Conservation (phyloP, 179 eudicot species). For the Spergularia azorica region DNA sequence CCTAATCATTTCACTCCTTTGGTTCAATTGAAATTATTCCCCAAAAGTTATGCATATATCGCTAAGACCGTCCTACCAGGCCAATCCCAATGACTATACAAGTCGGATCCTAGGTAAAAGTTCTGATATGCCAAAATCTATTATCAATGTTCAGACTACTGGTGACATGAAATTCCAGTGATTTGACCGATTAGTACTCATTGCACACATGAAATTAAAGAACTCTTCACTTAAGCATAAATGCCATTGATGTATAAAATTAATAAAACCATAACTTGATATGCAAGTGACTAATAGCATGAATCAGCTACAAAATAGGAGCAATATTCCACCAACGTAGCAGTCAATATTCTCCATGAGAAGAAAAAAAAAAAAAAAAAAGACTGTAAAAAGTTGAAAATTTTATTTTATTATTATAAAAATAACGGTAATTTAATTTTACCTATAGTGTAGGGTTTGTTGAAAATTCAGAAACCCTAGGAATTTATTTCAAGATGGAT, state of each 20-base stretch:
- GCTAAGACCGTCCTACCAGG: too few relatives aligned
- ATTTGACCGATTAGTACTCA: too few relatives aligned
- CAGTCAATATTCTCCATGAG: neutral
- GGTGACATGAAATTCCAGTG: too few relatives aligned
- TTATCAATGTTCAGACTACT: neutral
- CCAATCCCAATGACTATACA: too few relatives aligned
- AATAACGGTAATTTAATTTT: neutral
- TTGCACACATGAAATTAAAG: too few relatives aligned
- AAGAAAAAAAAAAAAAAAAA: neutral
- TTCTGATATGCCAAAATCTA: neutral
- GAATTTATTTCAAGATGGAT: constrained; percentile 48
- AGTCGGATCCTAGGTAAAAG: too few relatives aligned
- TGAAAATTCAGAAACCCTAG: constrained; percentile 28
- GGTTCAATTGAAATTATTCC: too few relatives aligned
- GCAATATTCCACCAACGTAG: neutral
- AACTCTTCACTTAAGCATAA: neutral
- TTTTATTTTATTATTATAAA: neutral
- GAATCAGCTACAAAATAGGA: neutral
- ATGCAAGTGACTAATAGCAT: constrained; percentile 5
- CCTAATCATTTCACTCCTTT: constrained; percentile 13
- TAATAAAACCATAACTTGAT: neutral
- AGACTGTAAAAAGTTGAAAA: neutral
- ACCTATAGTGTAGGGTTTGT: constrained; percentile 36
- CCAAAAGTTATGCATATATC: too few relatives aligned
- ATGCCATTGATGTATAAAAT: neutral